Evolutionary conservation across 2,329 filamentous ascomycete species (phyloP).

Genomic region (Cladosporium sp.): DNA sequence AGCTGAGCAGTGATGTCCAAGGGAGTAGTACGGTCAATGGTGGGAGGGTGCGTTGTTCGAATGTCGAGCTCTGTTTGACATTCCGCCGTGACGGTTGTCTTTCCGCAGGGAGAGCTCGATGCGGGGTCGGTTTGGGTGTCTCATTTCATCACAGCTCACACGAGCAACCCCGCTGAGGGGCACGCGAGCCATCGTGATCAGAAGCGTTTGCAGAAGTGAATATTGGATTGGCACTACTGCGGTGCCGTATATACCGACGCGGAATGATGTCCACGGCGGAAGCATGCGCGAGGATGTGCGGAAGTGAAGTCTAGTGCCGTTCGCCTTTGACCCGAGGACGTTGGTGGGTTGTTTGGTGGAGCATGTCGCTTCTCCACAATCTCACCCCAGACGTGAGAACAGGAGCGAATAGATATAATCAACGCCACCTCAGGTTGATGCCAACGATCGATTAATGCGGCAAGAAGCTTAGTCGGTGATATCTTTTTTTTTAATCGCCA

Average conservation of each 20-base stretch:
- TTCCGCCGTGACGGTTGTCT: constrained; percentile 5
- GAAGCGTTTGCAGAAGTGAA: not conserved
- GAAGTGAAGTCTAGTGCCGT: no score
- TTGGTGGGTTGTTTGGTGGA: no score
- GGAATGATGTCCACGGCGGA: no score
- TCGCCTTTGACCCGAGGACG: constrained; percentile 1
- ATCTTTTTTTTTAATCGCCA: no score
- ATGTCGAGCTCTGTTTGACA: not conserved
- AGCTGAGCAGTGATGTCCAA: no score
- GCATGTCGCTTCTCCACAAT: not conserved
- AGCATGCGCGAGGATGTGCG: no score
- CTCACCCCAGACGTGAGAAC: not conserved
- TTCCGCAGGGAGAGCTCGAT: constrained; percentile 11
- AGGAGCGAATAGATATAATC: not conserved
- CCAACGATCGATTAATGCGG: not conserved
- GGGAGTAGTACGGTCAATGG: not conserved
- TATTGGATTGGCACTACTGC: not conserved
- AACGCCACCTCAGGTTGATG: not conserved
- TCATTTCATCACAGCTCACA: no score
- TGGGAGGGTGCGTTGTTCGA: not conserved
- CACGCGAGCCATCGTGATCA: constrained; percentile 4
- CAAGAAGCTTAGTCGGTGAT: no score
- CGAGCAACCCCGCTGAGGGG: constrained; percentile 5
- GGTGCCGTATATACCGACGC: not conserved
- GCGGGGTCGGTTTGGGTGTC: not conserved